Conservation (phyloP, 1,284 basidiomycete genomes). For the Boletus smithii region DNA sequence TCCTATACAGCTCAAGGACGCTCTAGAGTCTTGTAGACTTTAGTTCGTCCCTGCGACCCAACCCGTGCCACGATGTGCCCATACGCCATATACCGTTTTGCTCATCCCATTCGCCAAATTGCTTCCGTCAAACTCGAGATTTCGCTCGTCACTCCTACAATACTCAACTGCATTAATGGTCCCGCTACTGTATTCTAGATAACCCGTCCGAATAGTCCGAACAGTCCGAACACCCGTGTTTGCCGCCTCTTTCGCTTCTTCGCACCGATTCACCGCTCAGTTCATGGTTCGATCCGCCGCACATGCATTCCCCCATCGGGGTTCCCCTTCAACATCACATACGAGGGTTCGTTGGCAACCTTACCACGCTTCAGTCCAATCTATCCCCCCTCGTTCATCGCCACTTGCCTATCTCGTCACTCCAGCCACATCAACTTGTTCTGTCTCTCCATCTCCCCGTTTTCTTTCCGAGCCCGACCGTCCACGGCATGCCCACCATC, state of each 20-base stretch:
- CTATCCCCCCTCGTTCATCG: conserved; percentile 43
- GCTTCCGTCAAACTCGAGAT: conserved; percentile 14
- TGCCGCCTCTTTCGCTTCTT: conserved; percentile 16
- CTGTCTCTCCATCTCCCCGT: conserved; percentile 41
- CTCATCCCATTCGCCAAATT: conserved; percentile 26
- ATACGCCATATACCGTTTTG: conserved; percentile 23
- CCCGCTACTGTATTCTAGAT: conserved; percentile 36
- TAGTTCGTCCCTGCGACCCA: conserved; percentile 25
- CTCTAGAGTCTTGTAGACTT: conserved; percentile 34
- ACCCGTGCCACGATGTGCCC: conserved; percentile 39
- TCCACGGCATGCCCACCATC: conserved; percentile 30
- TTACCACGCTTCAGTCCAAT: conserved; percentile 41
- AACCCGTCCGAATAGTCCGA: conserved; percentile 26
- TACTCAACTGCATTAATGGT: conserved; percentile 33
- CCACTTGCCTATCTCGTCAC: conserved; percentile 53
- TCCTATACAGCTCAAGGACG: conserved; percentile 30
- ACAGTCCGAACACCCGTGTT: conserved; percentile 22
- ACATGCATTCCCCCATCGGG: conserved; percentile 64
- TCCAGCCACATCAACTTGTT: conserved; percentile 36
- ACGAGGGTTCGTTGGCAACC: conserved; percentile 70
- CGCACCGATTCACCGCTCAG: conserved; percentile 19
- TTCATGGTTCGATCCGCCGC: conserved; percentile 53
- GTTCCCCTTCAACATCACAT: conserved; percentile 48
- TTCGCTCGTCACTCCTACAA: conserved; percentile 16
- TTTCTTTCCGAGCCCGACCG: conserved; percentile 40